These are phyloP conservation scores for Sicyos edulis DNA, from an alignment of 306 rosid species.

Conservation along the genomic window DNA sequence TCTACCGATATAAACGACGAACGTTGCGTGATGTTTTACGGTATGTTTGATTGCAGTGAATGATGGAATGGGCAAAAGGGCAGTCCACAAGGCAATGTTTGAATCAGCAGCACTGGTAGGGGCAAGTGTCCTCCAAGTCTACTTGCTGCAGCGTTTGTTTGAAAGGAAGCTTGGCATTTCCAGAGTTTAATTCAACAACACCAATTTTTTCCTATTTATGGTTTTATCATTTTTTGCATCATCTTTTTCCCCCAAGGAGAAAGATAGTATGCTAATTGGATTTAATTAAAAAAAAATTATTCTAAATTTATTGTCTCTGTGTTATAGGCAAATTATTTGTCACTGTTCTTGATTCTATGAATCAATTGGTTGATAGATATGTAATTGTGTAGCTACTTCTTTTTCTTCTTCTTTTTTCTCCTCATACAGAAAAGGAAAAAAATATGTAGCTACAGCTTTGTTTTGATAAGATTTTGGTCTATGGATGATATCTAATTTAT, in stretches of 20 bases:
- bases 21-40: neutral
- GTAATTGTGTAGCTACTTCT: too few relatives aligned
- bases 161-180: conserved; percentile 70
- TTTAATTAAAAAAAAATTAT: neutral
- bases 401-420: too few relatives aligned
- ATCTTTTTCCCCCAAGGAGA: neutral
- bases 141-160: conserved; percentile 68
- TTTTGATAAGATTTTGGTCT: too few relatives aligned
- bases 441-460: too few relatives aligned
- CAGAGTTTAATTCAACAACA: conserved; percentile 41
- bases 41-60: conserved; percentile 54
- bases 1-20: too few relatives aligned
- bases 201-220: neutral
- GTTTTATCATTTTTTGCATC: neutral
- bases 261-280: neutral
- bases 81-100: conserved; percentile 67
- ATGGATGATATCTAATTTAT: too few relatives aligned
- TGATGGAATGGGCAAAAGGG: conserved; percentile 80
- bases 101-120: conserved; percentile 72
- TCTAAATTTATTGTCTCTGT: too few relatives aligned
- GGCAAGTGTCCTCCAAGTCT: conserved; percentile 73
- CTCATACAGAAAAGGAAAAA: too few relatives aligned
- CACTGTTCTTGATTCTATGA: too few relatives aligned
- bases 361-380: too few relatives aligned
- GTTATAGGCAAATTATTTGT: too few relatives aligned